A percentile compares a stretch with the other conserved stretches of the same genome.
phyloP scores from a whole-genome alignment of 2,329 filamentous ascomycete species.

The Pezicula carpinea region DNA sequence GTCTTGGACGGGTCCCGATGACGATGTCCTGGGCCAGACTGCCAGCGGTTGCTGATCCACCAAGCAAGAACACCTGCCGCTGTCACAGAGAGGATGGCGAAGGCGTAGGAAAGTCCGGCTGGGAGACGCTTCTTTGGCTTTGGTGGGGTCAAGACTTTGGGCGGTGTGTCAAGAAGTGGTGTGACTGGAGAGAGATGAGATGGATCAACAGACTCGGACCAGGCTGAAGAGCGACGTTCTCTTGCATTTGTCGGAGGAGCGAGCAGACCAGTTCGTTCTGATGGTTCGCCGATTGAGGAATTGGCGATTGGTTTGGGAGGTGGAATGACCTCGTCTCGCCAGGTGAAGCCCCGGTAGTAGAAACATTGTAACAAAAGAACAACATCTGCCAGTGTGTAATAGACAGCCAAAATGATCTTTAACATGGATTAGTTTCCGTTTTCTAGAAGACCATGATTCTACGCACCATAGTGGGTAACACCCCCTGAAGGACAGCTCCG shows the following conservation, averaged over 20 bases:
- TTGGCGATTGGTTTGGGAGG: slow-evolving; percentile 36
- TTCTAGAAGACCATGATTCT: not conserved
- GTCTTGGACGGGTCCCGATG: slow-evolving; percentile 11
- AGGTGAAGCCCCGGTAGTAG: slow-evolving; percentile 86
- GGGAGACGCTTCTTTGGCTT: slow-evolving; percentile 49
- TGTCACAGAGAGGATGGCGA: slow-evolving; percentile 76
- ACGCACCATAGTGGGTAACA: slow-evolving; percentile 82
- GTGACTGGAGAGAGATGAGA: slow-evolving; percentile 76
- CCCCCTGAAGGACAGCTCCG: slow-evolving; percentile 84
- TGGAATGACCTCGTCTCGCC: slow-evolving; percentile 47
- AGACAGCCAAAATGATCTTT: slow-evolving; percentile 82
- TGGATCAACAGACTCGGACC: slow-evolving; percentile 55
- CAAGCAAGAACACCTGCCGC: slow-evolving; percentile 80
- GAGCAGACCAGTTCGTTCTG: slow-evolving; percentile 51
- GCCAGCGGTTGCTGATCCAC: slow-evolving; percentile 58
- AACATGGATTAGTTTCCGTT: slow-evolving; percentile 2
- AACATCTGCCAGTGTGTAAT: slow-evolving; percentile 88
- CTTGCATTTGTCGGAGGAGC: slow-evolving; percentile 39
- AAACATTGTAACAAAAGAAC: slow-evolving; percentile 87
- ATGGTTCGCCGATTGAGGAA: slow-evolving; percentile 32
- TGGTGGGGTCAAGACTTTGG: slow-evolving; percentile 31
- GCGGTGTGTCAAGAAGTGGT: slow-evolving; percentile 59
- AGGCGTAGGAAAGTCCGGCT: slow-evolving; percentile 65
- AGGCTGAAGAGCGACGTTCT: slow-evolving; percentile 45
- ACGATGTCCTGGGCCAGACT: slow-evolving; percentile 24